These are phyloP conservation scores for Decorospora gaudefroyi DNA, from an alignment of 2,329 filamentous ascomycete genomes.

Conservation along the genomic window DNA sequence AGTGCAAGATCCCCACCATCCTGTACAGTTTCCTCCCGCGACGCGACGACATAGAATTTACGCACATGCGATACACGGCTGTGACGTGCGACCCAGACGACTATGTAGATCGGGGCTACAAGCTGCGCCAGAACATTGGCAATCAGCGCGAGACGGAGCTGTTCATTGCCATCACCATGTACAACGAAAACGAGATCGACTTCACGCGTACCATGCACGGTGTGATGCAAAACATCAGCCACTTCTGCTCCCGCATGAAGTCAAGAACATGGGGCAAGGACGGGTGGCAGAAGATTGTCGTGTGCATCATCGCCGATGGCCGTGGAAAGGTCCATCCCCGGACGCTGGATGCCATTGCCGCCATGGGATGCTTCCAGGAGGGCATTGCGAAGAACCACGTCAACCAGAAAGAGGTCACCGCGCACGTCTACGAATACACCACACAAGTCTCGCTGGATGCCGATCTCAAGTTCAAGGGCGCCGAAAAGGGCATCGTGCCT, in stretches of 20 bases:
- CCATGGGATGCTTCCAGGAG: constrained; percentile 97
- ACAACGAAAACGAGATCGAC: constrained; percentile 96
- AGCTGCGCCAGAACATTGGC: constrained; percentile 88
- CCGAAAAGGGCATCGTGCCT: constrained; percentile 97
- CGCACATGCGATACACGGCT: constrained; percentile 97
- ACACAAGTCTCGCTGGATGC: constrained; percentile 95
- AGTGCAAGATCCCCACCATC: constrained; percentile 99
- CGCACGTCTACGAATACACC: constrained; percentile 98
- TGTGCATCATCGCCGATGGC: constrained; percentile 94
- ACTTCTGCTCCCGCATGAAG: constrained; percentile 91
- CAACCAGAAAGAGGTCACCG: constrained; percentile 92
- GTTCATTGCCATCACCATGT: constrained; percentile 98
- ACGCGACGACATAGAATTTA: constrained; percentile 93
- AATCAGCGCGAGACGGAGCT: constrained; percentile 89
- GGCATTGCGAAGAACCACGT: constrained; percentile 98
- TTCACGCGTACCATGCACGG: constrained; percentile 99
- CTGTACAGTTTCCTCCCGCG: constrained; percentile 95
- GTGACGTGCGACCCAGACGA: constrained; percentile 98
- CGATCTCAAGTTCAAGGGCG: constrained; percentile 97
- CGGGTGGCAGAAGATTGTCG: constrained; percentile 99
- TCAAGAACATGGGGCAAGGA: constrained; percentile 95
- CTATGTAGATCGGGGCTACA: constrained; percentile 86
- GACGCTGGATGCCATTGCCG: constrained; percentile 90
- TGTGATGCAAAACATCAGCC: constrained; percentile 96
- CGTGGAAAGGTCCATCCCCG: constrained; percentile 91